These are phyloP conservation scores for Penicillium canescens DNA, from an alignment of 495 filamentous ascomycete genomes.

Conservation along the genomic window DNA sequence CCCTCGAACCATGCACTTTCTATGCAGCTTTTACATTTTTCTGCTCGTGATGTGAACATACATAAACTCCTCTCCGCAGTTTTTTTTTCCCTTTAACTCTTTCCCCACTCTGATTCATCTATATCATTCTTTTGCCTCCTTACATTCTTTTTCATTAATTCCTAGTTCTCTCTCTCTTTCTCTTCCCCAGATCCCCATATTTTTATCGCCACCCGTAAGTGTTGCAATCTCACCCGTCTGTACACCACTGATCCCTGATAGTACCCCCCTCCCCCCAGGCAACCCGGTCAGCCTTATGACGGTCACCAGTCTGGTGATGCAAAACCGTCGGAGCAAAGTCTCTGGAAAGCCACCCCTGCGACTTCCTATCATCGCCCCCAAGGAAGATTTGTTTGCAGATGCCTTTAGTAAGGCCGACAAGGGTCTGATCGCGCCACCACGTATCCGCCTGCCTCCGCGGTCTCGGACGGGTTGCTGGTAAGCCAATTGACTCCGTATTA, in stretches of 20 bases:
- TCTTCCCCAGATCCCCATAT: slow-evolving; percentile 8
- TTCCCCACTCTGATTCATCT: slow-evolving; percentile 6
- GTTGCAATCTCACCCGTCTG: slow-evolving; percentile 8
- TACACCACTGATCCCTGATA: neutral
- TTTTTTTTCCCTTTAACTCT: slow-evolving; percentile 9
- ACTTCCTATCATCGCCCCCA: slow-evolving; percentile 51
- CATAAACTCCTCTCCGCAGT: slow-evolving; percentile 15
- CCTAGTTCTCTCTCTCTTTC: neutral
- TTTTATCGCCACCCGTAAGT: slow-evolving; percentile 1
- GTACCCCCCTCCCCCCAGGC: slow-evolving; percentile 1
- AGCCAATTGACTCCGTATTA: slow-evolving; percentile 21
- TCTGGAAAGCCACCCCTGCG: slow-evolving; percentile 39
- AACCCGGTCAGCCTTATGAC: slow-evolving; percentile 33
- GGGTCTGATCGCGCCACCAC: slow-evolving; percentile 36
- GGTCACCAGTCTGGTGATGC: slow-evolving; percentile 37
- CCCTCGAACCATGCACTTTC: slow-evolving; percentile 16
- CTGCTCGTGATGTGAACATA: slow-evolving; percentile 24
- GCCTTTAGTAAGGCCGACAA: slow-evolving; percentile 21
- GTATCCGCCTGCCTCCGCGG: slow-evolving; percentile 52
- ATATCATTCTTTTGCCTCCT: slow-evolving; percentile 8
- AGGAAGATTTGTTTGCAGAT: slow-evolving; percentile 35
- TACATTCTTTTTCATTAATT: neutral
- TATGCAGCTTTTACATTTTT: slow-evolving; percentile 13
- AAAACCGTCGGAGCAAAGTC: slow-evolving; percentile 33
- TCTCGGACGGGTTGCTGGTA: slow-evolving; percentile 57